A percentile compares a stretch with the other conserved stretches of the same genome.
phyloP scores from a whole-genome alignment of 2,329 filamentous ascomycete species.

The Dichotomopilus funicola region DNA sequence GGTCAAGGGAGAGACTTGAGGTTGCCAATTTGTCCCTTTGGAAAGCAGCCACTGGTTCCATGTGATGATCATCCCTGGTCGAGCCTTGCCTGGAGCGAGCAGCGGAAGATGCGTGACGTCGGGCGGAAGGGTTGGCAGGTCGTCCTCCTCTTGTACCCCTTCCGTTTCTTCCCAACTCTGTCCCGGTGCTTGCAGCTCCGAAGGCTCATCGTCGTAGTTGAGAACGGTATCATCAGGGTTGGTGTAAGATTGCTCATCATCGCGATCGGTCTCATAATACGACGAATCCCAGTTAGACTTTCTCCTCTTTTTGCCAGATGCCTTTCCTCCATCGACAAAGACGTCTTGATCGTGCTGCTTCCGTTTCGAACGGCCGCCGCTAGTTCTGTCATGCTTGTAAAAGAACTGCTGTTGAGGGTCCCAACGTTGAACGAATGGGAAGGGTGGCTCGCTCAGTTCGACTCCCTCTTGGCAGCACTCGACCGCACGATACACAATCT shows the following conservation, averaged over 20 bases:
- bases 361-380: slow-evolving; percentile 45
- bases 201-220: slow-evolving; percentile 35
- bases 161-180: too few species aligned
- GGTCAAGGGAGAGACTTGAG: slow-evolving; percentile 56
- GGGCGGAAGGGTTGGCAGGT: slow-evolving; percentile 56
- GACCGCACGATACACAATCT: slow-evolving; percentile 68
- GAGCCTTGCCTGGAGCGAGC: slow-evolving; percentile 43
- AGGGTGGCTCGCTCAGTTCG: slow-evolving; percentile 68
- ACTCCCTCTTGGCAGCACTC: slow-evolving; percentile 73
- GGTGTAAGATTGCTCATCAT: slow-evolving; percentile 13
- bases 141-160: slow-evolving; percentile 35
- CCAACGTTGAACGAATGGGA: slow-evolving; percentile 87
- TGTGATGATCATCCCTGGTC: slow-evolving; percentile 57
- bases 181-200: slow-evolving; percentile 24
- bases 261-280: slow-evolving; percentile 24
- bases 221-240: slow-evolving; percentile 34
- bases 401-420: slow-evolving; percentile 61
- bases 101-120: slow-evolving; percentile 48
- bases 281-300: slow-evolving; percentile 39
- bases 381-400: slow-evolving; percentile 35
- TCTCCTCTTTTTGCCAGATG: slow-evolving; percentile 39
- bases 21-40: slow-evolving; percentile 58
- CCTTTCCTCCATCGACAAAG: slow-evolving; percentile 34
- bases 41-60: slow-evolving; percentile 62
- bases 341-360: slow-evolving; percentile 36